Percentiles rank a stretch among this genome's conserved stretches.
These are phyloP conservation scores for Acrodontium crateriforme DNA, from an alignment of 2,329 filamentous ascomycete genomes.

Conservation along the genomic window DNA sequence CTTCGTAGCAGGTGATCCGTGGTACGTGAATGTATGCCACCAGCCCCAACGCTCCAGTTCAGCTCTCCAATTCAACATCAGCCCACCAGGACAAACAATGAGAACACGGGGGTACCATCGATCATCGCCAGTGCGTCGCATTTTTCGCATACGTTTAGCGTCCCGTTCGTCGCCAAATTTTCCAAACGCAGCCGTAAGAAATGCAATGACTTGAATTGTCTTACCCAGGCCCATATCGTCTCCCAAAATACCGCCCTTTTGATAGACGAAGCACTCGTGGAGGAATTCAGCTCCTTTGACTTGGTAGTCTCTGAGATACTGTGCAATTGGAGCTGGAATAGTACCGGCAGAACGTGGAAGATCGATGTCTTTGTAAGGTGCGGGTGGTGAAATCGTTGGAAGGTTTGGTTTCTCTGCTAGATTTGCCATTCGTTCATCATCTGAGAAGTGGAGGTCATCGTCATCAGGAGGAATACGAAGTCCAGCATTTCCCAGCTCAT, in stretches of 20 bases:
- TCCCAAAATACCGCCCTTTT: constrained; percentile 78
- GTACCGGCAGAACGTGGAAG: constrained; percentile 63
- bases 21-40: constrained; percentile 79
- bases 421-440: constrained; percentile 48
- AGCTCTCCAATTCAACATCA: constrained; percentile 83
- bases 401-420: constrained; percentile 60
- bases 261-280: constrained; percentile 78
- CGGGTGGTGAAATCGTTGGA: constrained; percentile 45
- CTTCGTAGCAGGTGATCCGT: constrained; percentile 50
- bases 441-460: constrained; percentile 61
- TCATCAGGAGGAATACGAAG: constrained; percentile 67
- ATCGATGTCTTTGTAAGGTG: constrained; percentile 57
- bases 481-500: constrained; percentile 50
- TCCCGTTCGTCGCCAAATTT: constrained; percentile 87
- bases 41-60: constrained; percentile 87
- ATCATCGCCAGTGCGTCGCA: constrained; percentile 45
- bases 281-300: constrained; percentile 73
- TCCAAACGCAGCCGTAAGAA: constrained; percentile 80
- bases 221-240: constrained; percentile 98
- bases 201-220: constrained; percentile 89
- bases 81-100: constrained; percentile 74
- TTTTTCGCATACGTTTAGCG: constrained; percentile 72
- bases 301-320: constrained; percentile 87
- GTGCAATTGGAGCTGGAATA: constrained; percentile 79
- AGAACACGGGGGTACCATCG: constrained; percentile 74